Evolutionary conservation across 1,284 basidiomycete species (phyloP).

Genomic region (Cerrena zonata): DNA sequence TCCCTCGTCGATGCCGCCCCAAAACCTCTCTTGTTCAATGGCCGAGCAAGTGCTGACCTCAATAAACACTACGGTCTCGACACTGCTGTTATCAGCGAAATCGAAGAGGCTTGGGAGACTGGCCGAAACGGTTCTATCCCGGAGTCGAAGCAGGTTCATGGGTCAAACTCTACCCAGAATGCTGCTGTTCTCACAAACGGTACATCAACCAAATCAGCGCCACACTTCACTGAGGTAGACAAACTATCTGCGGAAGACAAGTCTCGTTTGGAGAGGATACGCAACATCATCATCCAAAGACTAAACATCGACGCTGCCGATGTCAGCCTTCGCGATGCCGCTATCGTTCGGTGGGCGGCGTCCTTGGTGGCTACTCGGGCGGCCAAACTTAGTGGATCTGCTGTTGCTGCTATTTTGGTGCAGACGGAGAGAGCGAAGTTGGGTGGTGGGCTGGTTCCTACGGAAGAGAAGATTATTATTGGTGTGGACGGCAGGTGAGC

Average conservation of each 20-base stretch:
- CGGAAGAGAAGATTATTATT: slow-evolving; percentile 57
- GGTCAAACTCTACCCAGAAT: slow-evolving; percentile 6
- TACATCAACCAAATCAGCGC: slow-evolving; percentile 14
- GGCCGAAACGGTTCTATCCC: slow-evolving; percentile 22
- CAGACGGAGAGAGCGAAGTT: slow-evolving; percentile 67
- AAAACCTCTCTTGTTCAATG: slow-evolving; percentile 70
- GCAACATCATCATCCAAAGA: slow-evolving; percentile 54
- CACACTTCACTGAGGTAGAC: slow-evolving; percentile 25
- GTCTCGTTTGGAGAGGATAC: slow-evolving; percentile 44
- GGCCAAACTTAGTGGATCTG: slow-evolving; percentile 78
- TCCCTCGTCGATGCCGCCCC: slow-evolving; percentile 80
- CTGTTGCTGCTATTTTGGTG: slow-evolving; percentile 79
- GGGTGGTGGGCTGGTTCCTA: slow-evolving; percentile 36
- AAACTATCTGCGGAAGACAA: slow-evolving; percentile 19
- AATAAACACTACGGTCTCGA: slow-evolving; percentile 94
- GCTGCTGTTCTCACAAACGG: not conserved
- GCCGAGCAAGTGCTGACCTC: slow-evolving; percentile 64
- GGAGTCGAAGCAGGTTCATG: slow-evolving; percentile 12
- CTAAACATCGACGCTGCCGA: slow-evolving; percentile 52
- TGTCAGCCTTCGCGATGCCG: slow-evolving; percentile 63
- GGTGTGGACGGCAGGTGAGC: slow-evolving; percentile 84
- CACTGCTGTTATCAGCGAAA: slow-evolving; percentile 83
- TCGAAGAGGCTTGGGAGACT: slow-evolving; percentile 71
- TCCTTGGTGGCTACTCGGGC: slow-evolving; percentile 78
- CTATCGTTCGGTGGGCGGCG: slow-evolving; percentile 79